phyloP scores from a whole-genome alignment of 768 basidiomycete genomes.

The Trametes meyenii region DNA sequence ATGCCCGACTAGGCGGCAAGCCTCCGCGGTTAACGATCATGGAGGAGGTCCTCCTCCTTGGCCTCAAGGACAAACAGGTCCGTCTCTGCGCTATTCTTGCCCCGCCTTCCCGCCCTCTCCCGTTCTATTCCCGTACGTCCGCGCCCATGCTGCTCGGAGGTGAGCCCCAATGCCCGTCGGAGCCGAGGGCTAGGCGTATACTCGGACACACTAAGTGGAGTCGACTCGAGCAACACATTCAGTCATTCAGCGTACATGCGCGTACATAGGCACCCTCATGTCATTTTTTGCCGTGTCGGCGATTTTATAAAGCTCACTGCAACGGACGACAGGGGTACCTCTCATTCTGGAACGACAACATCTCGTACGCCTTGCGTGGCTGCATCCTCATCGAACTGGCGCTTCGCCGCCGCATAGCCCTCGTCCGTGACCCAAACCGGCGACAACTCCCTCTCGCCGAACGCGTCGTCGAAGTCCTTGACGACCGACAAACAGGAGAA shows the following conservation, averaged over 20 bases:
- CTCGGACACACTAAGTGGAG: no score
- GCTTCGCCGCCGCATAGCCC: slow-evolving; percentile 89
- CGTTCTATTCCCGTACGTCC: background rate
- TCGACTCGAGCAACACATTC: no score
- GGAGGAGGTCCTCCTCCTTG: slow-evolving; percentile 94
- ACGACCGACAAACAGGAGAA: slow-evolving; percentile 92
- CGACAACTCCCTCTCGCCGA: slow-evolving; percentile 76
- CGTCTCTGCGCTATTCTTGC: slow-evolving; percentile 1
- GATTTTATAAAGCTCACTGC: background rate
- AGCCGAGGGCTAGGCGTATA: background rate
- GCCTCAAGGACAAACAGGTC: slow-evolving; percentile 96
- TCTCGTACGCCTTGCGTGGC: slow-evolving; percentile 97
- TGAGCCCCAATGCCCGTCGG: no score
- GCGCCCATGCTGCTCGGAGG: background rate
- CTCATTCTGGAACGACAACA: slow-evolving; percentile 99
- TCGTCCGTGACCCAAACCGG: slow-evolving; percentile 83
- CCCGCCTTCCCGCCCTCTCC: background rate
- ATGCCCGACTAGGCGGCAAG: slow-evolving; percentile 65
- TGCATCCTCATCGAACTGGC: slow-evolving; percentile 98
- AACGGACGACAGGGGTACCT: slow-evolving; percentile 70
- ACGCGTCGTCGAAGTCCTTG: slow-evolving; percentile 86
- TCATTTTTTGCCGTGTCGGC: background rate
- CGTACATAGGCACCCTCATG: background rate
- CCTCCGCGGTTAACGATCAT: slow-evolving; percentile 89
- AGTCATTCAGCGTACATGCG: no score